These are phyloP conservation scores for Pseudogymnoascus sp. DNA, from an alignment of 2,329 filamentous ascomycete species.

Conservation along the genomic window DNA sequence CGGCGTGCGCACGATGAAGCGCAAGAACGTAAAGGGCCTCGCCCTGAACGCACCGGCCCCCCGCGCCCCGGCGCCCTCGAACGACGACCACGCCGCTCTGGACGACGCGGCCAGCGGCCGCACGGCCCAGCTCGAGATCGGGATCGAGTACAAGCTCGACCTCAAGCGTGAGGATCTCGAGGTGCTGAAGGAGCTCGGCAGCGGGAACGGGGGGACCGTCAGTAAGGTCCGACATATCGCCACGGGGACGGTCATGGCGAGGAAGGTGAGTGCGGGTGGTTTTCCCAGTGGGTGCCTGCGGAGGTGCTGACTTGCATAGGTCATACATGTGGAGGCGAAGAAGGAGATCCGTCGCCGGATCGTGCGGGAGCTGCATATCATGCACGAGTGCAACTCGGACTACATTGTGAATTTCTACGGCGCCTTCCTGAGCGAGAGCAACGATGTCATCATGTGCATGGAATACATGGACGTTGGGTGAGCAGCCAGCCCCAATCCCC, in stretches of 20 bases:
- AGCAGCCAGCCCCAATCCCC: conserved; percentile 38
- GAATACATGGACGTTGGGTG: conserved; percentile 99
- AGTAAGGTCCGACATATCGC: conserved; percentile 95
- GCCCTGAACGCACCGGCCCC: conserved; percentile 73
- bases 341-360: conserved; percentile 96
- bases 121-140: conserved; percentile 77
- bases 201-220: conserved; percentile 94
- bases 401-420: conserved; percentile 98
- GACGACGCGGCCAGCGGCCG: conserved; percentile 45
- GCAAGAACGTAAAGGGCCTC: conserved; percentile 97
- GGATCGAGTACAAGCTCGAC: conserved; percentile 93
- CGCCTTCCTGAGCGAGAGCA: conserved; percentile 90
- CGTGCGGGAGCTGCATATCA: conserved; percentile 92
- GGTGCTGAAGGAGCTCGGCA: conserved; percentile 87
- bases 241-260: conserved; percentile 93
- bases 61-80: conserved; percentile 61
- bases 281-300: neutral
- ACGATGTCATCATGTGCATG: conserved; percentile 99
- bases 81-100: conserved; percentile 43
- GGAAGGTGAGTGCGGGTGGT: conserved; percentile 59
- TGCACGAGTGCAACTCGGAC: conserved; percentile 94
- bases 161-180: conserved; percentile 86
- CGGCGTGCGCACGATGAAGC: conserved; percentile 79
- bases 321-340: conserved; percentile 97
- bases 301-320: conserved; percentile 40